Evolutionary conservation across 768 basidiomycete genomes (phyloP).

Genomic region (Boletus sensibilis): DNA sequence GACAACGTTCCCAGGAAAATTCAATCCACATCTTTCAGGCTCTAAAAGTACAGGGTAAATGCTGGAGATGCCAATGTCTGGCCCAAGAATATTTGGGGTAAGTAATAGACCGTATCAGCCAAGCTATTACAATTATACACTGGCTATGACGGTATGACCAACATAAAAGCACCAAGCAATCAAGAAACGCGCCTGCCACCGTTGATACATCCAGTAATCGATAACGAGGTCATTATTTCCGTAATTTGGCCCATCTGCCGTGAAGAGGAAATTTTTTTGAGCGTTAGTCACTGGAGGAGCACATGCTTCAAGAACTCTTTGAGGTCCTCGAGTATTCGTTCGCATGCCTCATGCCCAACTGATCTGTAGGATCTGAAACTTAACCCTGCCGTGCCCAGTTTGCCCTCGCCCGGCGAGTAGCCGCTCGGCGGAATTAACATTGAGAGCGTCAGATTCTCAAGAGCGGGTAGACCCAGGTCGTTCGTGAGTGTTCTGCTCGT

Average conservation of each 20-base stretch:
- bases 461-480: conserved; percentile 47
- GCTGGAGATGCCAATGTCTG: not conserved
- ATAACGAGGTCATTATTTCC: not conserved
- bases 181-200: not conserved
- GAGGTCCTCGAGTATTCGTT: conserved; percentile 68
- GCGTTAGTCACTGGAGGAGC: conserved; percentile 36
- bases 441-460: conserved; percentile 36
- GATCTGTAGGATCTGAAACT: conserved; percentile 67
- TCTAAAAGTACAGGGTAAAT: conserved; percentile 2
- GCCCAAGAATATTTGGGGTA: not conserved
- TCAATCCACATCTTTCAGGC: not conserved
- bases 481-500: conserved; percentile 59
- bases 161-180: not conserved
- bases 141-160: not conserved
- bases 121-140: not conserved
- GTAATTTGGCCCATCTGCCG: not conserved
- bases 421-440: conserved; percentile 26
- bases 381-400: conserved; percentile 45
- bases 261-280: not conserved
- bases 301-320: conserved; percentile 66
- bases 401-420: conserved; percentile 20
- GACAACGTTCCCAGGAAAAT: not conserved
- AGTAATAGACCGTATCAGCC: not conserved
- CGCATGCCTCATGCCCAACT: conserved; percentile 63
- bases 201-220: not conserved